Percentiles rank a stretch among this genome's conserved stretches.
Evolutionary conservation across 768 basidiomycete genomes (phyloP).

Genomic region (Termitomyces sp.): DNA sequence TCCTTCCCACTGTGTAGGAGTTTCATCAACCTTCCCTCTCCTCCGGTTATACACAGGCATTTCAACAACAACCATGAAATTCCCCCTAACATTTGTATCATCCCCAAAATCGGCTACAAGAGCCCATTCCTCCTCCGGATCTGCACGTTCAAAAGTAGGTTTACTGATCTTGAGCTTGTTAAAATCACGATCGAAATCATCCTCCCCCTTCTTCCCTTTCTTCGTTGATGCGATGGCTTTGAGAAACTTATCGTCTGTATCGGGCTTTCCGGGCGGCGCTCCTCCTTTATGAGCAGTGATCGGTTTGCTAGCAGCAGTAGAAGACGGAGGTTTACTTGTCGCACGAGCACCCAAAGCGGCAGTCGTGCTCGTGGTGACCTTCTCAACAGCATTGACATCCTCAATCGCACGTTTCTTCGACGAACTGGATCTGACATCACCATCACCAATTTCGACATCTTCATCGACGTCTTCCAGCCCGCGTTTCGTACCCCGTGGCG

Average conservation of each 20-base stretch:
- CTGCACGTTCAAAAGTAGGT: slow-evolving; percentile 48
- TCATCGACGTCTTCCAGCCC: slow-evolving; percentile 33
- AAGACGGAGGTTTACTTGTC: neutral
- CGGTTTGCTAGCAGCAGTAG: slow-evolving; percentile 19
- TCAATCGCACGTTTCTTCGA: slow-evolving; percentile 46
- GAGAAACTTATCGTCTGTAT: slow-evolving; percentile 67
- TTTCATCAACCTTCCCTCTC: slow-evolving; percentile 18
- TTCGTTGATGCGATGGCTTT: slow-evolving; percentile 74
- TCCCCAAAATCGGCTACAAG: slow-evolving; percentile 66
- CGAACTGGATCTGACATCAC: slow-evolving; percentile 19
- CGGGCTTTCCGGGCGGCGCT: slow-evolving; percentile 46
- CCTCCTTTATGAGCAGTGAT: slow-evolving; percentile 24
- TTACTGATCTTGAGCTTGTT: slow-evolving; percentile 72
- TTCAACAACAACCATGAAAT: slow-evolving; percentile 78
- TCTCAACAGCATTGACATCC: slow-evolving; percentile 25
- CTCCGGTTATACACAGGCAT: slow-evolving; percentile 48
- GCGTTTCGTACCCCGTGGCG: slow-evolving; percentile 33
- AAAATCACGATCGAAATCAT: slow-evolving; percentile 76
- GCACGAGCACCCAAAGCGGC: slow-evolving; percentile 1
- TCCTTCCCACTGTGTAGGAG: slow-evolving; percentile 41
- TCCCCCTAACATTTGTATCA: slow-evolving; percentile 58
- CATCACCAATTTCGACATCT: slow-evolving; percentile 37
- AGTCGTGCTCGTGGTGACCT: neutral
- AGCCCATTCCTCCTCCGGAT: slow-evolving; percentile 53
- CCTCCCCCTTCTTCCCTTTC: slow-evolving; percentile 62